These are phyloP conservation scores for Rosa lucieae DNA, from an alignment of 306 rosid species.

Conservation along the genomic window DNA sequence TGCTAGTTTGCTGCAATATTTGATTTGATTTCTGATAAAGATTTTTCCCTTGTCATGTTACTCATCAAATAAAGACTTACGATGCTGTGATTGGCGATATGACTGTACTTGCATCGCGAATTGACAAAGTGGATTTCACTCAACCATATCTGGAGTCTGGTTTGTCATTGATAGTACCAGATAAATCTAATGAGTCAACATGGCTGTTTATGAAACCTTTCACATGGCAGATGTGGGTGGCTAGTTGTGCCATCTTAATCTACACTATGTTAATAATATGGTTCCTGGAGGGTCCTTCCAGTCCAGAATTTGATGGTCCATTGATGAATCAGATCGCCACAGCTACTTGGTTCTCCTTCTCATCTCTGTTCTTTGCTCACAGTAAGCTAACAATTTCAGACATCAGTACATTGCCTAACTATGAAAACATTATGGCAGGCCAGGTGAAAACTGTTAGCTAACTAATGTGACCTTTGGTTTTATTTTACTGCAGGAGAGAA, in stretches of 20 bases:
- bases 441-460: no score
- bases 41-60: constrained; percentile 13
- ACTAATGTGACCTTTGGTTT: neutral
- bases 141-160: constrained; percentile 64
- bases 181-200: constrained; percentile 30
- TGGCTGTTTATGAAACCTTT: constrained; percentile 67
- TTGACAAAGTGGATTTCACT: constrained; percentile 52
- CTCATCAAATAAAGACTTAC: constrained; percentile 31
- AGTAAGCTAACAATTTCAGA: constrained; percentile 44
- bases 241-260: constrained; percentile 32
- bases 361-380: constrained; percentile 70
- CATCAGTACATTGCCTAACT: neutral
- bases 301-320: constrained; percentile 49
- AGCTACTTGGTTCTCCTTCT: constrained; percentile 56
- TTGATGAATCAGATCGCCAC: constrained; percentile 46
- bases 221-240: constrained; percentile 58
- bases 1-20: neutral
- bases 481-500: constrained; percentile 40
- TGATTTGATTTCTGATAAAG: neutral
- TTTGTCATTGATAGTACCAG: constrained; percentile 56
- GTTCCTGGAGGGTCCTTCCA: constrained; percentile 47
- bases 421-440: neutral
- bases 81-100: constrained; percentile 60
- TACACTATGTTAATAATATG: constrained; percentile 56
- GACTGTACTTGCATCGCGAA: constrained; percentile 47